Evolutionary conservation across 73 alveolate species (phyloP).

Genomic region (Tetrahymena malaccensis): DNA sequence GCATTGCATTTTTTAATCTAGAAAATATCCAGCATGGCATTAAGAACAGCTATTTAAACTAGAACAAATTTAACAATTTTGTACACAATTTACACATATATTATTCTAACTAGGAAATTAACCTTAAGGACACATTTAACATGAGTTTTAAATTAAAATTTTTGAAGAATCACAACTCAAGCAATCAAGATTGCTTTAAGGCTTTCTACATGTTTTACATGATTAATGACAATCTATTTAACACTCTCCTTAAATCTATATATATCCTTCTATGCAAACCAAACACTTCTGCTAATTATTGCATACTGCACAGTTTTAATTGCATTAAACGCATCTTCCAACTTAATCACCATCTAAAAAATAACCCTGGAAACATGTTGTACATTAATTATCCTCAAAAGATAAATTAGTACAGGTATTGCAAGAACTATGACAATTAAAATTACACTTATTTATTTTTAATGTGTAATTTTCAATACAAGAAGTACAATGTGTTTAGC

Average conservation of each 20-base stretch:
- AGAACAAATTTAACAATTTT: neutral
- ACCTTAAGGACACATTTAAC: neutral
- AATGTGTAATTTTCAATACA: neutral
- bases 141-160: neutral
- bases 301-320: neutral
- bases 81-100: neutral
- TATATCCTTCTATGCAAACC: neutral
- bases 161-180: neutral
- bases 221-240: neutral
- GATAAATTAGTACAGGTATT: neutral
- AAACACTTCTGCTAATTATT: neutral
- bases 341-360: neutral
- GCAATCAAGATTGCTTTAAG: neutral
- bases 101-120: neutral
- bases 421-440: neutral
- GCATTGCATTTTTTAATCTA: neutral
- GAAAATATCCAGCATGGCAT: neutral
- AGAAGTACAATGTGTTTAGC: neutral
- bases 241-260: neutral
- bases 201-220: neutral
- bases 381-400: neutral
- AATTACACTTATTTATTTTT: neutral
- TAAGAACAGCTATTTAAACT: neutral
- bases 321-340: neutral
- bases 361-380: neutral